Evolutionary conservation across 78 protist genomes (phyloP).

Genomic region (Dictyostelium citrinum): DNA sequence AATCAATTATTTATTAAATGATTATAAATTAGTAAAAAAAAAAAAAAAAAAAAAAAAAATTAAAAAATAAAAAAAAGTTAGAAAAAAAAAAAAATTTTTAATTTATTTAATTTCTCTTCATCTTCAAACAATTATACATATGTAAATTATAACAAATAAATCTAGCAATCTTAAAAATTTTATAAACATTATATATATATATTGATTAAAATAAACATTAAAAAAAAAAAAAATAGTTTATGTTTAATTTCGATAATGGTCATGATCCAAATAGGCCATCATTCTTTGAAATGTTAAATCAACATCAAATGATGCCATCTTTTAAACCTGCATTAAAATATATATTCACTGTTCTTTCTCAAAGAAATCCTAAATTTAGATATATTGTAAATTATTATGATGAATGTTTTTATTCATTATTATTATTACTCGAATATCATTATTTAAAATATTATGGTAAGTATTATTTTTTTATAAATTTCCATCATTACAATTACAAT

Average conservation of each 20-base stretch:
- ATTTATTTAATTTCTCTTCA: too few species aligned
- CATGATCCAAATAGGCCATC: constrained; percentile 77
- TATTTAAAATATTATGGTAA: constrained; percentile 75
- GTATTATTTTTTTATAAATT: neutral
- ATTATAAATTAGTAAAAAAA: neutral
- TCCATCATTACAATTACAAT: neutral
- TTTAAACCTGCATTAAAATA: constrained; percentile 79
- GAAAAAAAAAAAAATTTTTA: neutral
- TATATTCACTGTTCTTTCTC: constrained; percentile 70
- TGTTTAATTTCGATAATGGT: constrained; percentile 69
- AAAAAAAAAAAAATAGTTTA: constrained; percentile 7
- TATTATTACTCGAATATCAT: constrained; percentile 76
- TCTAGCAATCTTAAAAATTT: too few species aligned
- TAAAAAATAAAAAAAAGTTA: neutral
- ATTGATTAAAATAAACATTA: too few species aligned
- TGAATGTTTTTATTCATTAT: constrained; percentile 68
- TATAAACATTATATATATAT: too few species aligned
- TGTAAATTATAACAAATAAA: too few species aligned
- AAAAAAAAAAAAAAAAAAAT: neutral
- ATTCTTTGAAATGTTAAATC: constrained; percentile 83
- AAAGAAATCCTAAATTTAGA: constrained; percentile 52
- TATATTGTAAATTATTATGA: constrained; percentile 71
- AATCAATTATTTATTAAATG: neutral
- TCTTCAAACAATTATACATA: too few species aligned
- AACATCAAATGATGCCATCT: constrained; percentile 81